A percentile compares a stretch with the other conserved stretches of the same genome.
These are phyloP conservation scores for Colletotrichum lentis DNA, from an alignment of 2,329 filamentous ascomycete species.

Conservation along the genomic window DNA sequence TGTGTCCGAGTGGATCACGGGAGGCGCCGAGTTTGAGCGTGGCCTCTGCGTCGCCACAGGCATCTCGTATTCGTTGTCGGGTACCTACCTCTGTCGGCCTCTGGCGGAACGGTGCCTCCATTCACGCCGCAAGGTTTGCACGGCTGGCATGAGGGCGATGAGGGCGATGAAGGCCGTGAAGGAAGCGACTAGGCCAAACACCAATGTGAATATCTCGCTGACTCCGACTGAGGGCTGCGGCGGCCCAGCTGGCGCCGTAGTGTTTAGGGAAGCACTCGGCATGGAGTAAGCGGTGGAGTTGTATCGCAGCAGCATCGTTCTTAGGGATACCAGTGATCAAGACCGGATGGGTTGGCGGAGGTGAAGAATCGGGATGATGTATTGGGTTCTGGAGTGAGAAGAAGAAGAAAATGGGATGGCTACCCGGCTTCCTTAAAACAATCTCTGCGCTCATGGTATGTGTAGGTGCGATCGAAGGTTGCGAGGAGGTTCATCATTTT, in stretches of 20 bases:
- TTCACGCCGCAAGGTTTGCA: neutral
- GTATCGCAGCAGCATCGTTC: neutral
- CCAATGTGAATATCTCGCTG: neutral
- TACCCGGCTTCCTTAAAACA: neutral
- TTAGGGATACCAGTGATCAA: neutral
- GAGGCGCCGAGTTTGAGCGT: neutral
- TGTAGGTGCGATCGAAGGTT: neutral
- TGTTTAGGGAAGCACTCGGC: neutral
- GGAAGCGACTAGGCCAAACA: slow-evolving; percentile 9
- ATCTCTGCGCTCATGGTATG: neutral
- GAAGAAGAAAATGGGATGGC: neutral
- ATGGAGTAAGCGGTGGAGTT: neutral
- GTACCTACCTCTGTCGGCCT: neutral
- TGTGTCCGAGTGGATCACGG: neutral
- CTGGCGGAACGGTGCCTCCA: neutral
- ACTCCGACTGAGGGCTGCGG: neutral
- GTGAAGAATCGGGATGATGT: neutral
- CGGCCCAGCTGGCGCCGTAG: neutral
- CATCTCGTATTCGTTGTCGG: neutral
- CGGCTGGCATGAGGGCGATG: neutral
- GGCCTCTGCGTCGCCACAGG: neutral
- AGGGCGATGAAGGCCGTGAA: neutral
- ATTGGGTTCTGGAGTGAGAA: neutral
- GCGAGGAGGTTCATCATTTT: neutral
- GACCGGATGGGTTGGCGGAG: neutral